These are phyloP conservation scores for Penicillium concentricum DNA, from an alignment of 2,329 filamentous ascomycete species.

Conservation along the genomic window DNA sequence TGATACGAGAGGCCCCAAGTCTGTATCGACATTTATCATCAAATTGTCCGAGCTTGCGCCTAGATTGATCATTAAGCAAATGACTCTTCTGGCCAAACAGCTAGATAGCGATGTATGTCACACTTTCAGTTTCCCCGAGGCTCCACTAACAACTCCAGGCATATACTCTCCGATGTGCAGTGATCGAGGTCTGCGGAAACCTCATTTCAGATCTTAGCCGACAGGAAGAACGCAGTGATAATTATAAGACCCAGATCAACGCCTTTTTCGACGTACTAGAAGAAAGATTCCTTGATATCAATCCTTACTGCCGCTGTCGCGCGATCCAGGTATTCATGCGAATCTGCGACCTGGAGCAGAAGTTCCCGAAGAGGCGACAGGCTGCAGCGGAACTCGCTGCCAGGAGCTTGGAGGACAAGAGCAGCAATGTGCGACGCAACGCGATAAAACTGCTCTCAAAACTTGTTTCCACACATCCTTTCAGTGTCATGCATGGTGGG, in stretches of 20 bases:
- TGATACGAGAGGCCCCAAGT: constrained; percentile 92
- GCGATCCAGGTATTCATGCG: constrained; percentile 91
- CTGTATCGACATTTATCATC: constrained; percentile 88
- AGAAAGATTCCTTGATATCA: constrained; percentile 92
- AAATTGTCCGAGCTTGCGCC: constrained; percentile 92
- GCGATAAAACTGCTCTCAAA: constrained; percentile 88
- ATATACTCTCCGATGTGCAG: constrained; percentile 86
- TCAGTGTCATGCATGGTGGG: constrained; percentile 85
- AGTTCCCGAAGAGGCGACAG: constrained; percentile 89
- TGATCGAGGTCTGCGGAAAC: constrained; percentile 97
- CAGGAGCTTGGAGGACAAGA: constrained; percentile 92
- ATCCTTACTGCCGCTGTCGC: constrained; percentile 90
- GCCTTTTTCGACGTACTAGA: constrained; percentile 97
- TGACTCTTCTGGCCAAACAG: constrained; percentile 91
- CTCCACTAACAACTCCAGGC: constrained; percentile 54
- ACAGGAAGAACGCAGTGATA: constrained; percentile 86
- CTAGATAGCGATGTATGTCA: constrained; percentile 81
- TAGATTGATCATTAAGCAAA: constrained; percentile 91
- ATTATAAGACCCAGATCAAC: constrained; percentile 91
- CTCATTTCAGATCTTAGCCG: constrained; percentile 87
- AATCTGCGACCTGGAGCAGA: constrained; percentile 90
- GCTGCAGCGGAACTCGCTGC: constrained; percentile 82
- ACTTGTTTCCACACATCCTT: constrained; percentile 91
- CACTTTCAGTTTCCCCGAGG: background rate
- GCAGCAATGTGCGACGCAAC: constrained; percentile 92